phyloP scores from a whole-genome alignment of 108 stramenopile genomes.

The Aurantiochytrium sp. region DNA sequence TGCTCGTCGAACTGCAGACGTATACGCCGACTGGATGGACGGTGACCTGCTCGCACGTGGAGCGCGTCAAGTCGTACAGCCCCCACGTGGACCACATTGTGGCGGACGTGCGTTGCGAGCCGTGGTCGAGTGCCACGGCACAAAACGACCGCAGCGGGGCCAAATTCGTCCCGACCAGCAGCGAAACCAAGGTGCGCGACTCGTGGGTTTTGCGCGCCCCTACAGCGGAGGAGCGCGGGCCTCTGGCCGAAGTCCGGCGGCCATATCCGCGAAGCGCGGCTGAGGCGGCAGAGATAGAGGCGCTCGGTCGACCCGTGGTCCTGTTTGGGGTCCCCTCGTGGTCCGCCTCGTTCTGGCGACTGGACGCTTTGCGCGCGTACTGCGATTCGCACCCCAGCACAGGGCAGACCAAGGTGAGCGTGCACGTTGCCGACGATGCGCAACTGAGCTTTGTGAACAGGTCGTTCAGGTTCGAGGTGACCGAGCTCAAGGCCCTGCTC shows the following conservation, averaged over 20 bases:
- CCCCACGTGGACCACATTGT: constrained; percentile 48
- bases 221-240: not conserved
- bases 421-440: not conserved
- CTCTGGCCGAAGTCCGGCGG: not conserved
- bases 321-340: not conserved
- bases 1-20: constrained; percentile 27
- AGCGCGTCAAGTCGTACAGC: constrained; percentile 81
- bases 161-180: no score
- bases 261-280: not conserved
- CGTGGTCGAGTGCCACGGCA: no score
- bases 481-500: not conserved
- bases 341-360: not conserved
- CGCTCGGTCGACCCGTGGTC: not conserved
- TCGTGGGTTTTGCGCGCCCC: not conserved
- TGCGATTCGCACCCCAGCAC: not conserved
- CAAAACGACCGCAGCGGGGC: no score
- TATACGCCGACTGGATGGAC: constrained; percentile 50
- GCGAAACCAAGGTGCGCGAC: no score
- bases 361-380: not conserved
- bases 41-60: constrained; percentile 65
- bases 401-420: not conserved
- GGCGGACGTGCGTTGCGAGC: constrained; percentile 38
- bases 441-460: not conserved
- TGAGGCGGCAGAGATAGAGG: not conserved
- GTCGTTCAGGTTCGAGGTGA: not conserved